Conservation (phyloP, 2,329 filamentous ascomycete genomes). For the Colletotrichum incanum region DNA sequence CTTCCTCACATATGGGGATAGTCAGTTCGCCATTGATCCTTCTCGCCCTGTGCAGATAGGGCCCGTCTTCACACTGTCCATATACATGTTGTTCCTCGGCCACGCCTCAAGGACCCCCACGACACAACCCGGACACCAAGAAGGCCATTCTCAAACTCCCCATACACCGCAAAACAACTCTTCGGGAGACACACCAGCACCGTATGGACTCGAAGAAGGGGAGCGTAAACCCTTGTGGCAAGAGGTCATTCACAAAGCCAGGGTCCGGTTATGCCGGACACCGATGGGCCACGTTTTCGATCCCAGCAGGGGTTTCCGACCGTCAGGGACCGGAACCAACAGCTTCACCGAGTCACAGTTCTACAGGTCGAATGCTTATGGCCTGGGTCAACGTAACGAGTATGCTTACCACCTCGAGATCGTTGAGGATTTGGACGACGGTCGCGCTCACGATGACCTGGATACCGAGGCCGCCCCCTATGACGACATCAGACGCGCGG, state of each 20-base stretch:
- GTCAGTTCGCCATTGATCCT: slow-evolving; percentile 80
- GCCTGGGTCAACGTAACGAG: slow-evolving; percentile 51
- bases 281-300: slow-evolving; percentile 68
- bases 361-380: slow-evolving; percentile 21
- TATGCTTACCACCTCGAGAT: slow-evolving; percentile 88
- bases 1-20: slow-evolving; percentile 89
- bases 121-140: not conserved
- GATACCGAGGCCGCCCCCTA: slow-evolving; percentile 52
- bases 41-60: slow-evolving; percentile 83
- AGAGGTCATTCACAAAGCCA: slow-evolving; percentile 94
- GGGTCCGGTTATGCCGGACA: slow-evolving; percentile 83
- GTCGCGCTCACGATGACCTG: slow-evolving; percentile 65
- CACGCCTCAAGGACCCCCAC: slow-evolving; percentile 65
- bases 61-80: slow-evolving; percentile 85
- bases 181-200: slow-evolving; percentile 51
- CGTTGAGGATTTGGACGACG: slow-evolving; percentile 82
- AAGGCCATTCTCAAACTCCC: not conserved
- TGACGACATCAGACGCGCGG: slow-evolving; percentile 60
- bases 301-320: slow-evolving; percentile 51
- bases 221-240: slow-evolving; percentile 87
- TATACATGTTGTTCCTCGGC: slow-evolving; percentile 95
- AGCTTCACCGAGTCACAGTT: not conserved
- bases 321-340: slow-evolving; percentile 16
- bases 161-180: not conserved
- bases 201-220: slow-evolving; percentile 64